Evolutionary conservation across 208 protist genomes (phyloP).

Genomic region (Leishmania tarentolae): DNA sequence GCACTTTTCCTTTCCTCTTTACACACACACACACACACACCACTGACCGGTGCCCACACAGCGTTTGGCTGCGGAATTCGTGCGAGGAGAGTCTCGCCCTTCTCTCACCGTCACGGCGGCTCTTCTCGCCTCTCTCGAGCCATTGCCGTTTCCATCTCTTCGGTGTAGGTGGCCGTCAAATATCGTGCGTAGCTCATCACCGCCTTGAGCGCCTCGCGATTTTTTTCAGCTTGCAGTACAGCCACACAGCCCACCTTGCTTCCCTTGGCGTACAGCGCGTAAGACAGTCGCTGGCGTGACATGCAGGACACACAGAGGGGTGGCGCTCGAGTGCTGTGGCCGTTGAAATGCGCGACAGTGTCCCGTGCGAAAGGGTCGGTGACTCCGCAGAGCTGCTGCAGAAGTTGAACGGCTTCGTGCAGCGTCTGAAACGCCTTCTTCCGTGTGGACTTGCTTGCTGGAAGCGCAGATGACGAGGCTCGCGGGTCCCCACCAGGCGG

Average conservation of each 20-base stretch:
- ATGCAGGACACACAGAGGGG: conserved; percentile 56
- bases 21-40: neutral
- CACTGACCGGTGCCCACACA: neutral
- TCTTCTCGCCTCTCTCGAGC: neutral
- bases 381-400: conserved; percentile 31
- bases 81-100: neutral
- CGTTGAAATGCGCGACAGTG: neutral
- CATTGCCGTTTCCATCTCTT: neutral
- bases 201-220: conserved; percentile 32
- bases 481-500: neutral
- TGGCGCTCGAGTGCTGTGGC: conserved; percentile 4
- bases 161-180: conserved; percentile 14
- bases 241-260: conserved; percentile 51
- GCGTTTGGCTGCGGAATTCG: neutral
- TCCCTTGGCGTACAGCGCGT: conserved; percentile 67
- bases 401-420: conserved; percentile 32
- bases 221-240: conserved; percentile 50
- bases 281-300: conserved; percentile 63
- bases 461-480: neutral
- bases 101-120: neutral
- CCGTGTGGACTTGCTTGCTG: neutral
- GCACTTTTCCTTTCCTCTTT: neutral
- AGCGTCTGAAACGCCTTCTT: conserved; percentile 38
- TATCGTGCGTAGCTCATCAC: conserved; percentile 35
- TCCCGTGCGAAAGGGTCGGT: neutral